These are phyloP conservation scores for Aspergillus ochraceus DNA, from an alignment of 2,329 filamentous ascomycete species.

Conservation along the genomic window DNA sequence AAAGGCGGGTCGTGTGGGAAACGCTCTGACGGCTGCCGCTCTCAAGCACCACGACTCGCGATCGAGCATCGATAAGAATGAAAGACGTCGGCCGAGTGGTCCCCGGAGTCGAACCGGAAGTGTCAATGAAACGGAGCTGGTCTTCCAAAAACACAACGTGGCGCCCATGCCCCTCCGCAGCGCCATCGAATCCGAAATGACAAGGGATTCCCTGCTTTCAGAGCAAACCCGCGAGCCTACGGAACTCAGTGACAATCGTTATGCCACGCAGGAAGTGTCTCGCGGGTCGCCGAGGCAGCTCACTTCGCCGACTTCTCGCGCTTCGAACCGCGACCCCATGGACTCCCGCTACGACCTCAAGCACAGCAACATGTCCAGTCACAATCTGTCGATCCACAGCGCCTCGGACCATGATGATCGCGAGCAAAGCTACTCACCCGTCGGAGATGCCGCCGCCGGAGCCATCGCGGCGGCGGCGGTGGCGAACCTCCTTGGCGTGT, in stretches of 20 bases:
- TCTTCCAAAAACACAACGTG: constrained; percentile 57
- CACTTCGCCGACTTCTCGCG: constrained; percentile 61
- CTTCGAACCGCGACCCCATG: constrained; percentile 55
- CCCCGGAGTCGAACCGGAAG: constrained; percentile 40
- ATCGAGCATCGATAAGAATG: constrained; percentile 52
- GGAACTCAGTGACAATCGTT: constrained; percentile 61
- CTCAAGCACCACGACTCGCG: constrained; percentile 66
- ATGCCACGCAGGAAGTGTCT: constrained; percentile 63
- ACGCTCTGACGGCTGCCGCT: constrained; percentile 61
- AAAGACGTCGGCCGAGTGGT: constrained; percentile 41
- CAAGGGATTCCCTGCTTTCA: constrained; percentile 81
- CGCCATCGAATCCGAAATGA: constrained; percentile 82
- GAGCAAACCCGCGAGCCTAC: constrained; percentile 73
- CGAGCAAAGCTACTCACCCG: constrained; percentile 35
- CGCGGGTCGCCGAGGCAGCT: constrained; percentile 56
- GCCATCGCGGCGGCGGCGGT: constrained; percentile 43
- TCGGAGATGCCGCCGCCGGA: constrained; percentile 35
- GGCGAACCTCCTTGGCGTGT: constrained; percentile 37
- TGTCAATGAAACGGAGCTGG: constrained; percentile 56
- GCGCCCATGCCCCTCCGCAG: constrained; percentile 88
- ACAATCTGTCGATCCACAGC: constrained; percentile 50
- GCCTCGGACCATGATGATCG: constrained; percentile 47
- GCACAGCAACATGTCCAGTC: constrained; percentile 59
- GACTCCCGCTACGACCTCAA: constrained; percentile 57
- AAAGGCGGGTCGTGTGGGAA: constrained; percentile 56